Evolutionary conservation across 2,329 filamentous ascomycete species (phyloP).

Genomic region (Fusarium sp.): DNA sequence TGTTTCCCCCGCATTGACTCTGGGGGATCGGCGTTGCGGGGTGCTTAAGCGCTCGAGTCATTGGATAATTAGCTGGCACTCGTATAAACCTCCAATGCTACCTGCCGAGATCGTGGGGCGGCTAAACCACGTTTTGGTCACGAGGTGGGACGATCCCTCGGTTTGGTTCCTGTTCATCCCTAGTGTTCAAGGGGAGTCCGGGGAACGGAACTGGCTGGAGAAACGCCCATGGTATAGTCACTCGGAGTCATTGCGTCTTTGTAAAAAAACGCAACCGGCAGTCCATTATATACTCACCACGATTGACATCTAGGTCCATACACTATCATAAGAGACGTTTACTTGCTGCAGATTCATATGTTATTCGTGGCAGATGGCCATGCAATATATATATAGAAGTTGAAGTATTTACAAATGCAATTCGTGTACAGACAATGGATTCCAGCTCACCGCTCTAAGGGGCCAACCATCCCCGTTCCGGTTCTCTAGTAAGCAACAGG

Average conservation of each 20-base stretch:
- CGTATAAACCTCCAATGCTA: background rate
- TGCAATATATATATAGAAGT: background rate
- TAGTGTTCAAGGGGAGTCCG: background rate
- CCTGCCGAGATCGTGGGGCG: background rate
- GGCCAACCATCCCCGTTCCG: fast-evolving
- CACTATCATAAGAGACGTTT: fast-evolving
- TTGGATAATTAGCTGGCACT: background rate
- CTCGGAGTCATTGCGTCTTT: too few relatives aligned
- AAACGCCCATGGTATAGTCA: background rate
- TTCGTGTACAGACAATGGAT: slow-evolving; percentile 1
- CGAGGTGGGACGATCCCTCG: background rate
- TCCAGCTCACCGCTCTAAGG: background rate
- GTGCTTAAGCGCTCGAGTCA: slow-evolving; percentile 25
- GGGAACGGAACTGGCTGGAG: background rate
- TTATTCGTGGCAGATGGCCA: background rate
- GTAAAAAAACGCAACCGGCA: too few relatives aligned
- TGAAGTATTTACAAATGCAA: slow-evolving; percentile 11
- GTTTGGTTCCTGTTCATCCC: background rate
- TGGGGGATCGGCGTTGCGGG: slow-evolving; percentile 24
- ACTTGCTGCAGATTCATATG: background rate
- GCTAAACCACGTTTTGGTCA: background rate
- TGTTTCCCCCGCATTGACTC: slow-evolving; percentile 6
- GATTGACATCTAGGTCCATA: fast-evolving
- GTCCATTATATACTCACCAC: too few relatives aligned
- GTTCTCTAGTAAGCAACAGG: slow-evolving; percentile 43